A percentile compares a stretch with the other conserved stretches of the same genome.
phyloP scores from a whole-genome alignment of 1,284 basidiomycete species.

The Earliella scabrosa region DNA sequence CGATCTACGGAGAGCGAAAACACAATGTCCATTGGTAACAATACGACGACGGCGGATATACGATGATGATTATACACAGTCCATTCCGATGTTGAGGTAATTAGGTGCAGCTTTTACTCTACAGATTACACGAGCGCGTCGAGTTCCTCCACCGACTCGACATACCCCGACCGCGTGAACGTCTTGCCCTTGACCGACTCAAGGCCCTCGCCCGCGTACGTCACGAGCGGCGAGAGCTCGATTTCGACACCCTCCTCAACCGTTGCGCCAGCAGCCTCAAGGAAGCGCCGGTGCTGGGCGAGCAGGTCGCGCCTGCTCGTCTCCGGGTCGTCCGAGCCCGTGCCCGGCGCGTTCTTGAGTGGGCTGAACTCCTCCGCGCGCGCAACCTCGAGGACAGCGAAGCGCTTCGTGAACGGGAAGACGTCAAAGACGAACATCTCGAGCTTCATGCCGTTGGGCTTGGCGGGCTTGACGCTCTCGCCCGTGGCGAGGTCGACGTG shows the following conservation, averaged over 20 bases:
- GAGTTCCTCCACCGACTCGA: slow-evolving; percentile 52
- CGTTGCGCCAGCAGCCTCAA: slow-evolving; percentile 79
- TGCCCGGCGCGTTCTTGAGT: slow-evolving; percentile 96
- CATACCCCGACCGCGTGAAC: slow-evolving; percentile 66
- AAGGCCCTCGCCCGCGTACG: slow-evolving; percentile 93
- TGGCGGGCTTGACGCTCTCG: slow-evolving; percentile 73
- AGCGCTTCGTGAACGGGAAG: slow-evolving; percentile 88
- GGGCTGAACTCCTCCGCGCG: slow-evolving; percentile 94
- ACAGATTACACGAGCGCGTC: slow-evolving; percentile 45
- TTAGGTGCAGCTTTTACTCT: background rate
- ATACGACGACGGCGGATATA: slow-evolving; percentile 12
- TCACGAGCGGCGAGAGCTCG: slow-evolving; percentile 88
- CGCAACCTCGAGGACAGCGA: slow-evolving; percentile 90
- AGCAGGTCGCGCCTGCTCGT: slow-evolving; percentile 92
- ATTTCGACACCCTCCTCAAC: slow-evolving; percentile 79
- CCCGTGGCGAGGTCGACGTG: slow-evolving; percentile 76
- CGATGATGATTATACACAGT: slow-evolving; percentile 21
- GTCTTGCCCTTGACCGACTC: slow-evolving; percentile 80
- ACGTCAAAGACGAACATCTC: slow-evolving; percentile 99
- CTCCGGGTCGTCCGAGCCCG: slow-evolving; percentile 91
- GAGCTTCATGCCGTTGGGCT: slow-evolving; percentile 99
- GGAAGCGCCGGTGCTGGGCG: slow-evolving; percentile 88
- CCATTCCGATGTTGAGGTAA: slow-evolving; percentile 1
- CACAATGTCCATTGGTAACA: slow-evolving; percentile 11
- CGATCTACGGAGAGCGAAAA: slow-evolving; percentile 1